Evolutionary conservation across 1,139 yeast genomes (phyloP).

Genomic region (Neolecta irregularis): DNA sequence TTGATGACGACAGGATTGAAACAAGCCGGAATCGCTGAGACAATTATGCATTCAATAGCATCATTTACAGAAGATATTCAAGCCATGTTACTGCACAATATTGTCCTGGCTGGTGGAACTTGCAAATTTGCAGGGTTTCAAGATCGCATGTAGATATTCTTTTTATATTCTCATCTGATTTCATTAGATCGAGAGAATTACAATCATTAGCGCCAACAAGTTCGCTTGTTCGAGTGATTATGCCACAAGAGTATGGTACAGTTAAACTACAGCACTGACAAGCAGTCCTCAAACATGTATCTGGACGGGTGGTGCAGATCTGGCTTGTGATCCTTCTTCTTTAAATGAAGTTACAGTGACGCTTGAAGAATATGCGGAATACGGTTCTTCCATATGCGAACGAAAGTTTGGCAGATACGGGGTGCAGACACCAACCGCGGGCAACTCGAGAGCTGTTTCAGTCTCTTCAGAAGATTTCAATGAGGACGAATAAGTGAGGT

Average conservation of each 20-base stretch:
- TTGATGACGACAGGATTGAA: constrained; percentile 33
- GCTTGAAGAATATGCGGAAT: constrained; percentile 67
- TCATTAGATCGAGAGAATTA: constrained; percentile 20
- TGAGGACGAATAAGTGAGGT: too few species aligned
- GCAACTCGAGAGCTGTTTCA: too few species aligned
- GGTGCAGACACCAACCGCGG: too few species aligned
- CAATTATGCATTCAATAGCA: constrained; percentile 55
- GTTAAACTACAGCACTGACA: not conserved
- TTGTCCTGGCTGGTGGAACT: constrained; percentile 72
- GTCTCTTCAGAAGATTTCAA: too few species aligned
- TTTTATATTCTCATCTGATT: constrained; percentile 15
- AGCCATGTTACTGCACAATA: constrained; percentile 66
- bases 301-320: constrained; percentile 41
- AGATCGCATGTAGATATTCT: constrained; percentile 32
- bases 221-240: constrained; percentile 33
- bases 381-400: constrained; percentile 39
- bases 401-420: constrained; percentile 17
- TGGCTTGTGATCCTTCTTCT: constrained; percentile 33
- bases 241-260: constrained; percentile 24
- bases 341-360: constrained; percentile 47
- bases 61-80: constrained; percentile 59
- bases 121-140: constrained; percentile 54
- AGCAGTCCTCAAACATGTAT: constrained; percentile 30
- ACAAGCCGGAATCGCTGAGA: constrained; percentile 56
- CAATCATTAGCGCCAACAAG: constrained; percentile 24